Conservation (phyloP, 306 rosid genomes). For the Gillenia trifoliata region DNA sequence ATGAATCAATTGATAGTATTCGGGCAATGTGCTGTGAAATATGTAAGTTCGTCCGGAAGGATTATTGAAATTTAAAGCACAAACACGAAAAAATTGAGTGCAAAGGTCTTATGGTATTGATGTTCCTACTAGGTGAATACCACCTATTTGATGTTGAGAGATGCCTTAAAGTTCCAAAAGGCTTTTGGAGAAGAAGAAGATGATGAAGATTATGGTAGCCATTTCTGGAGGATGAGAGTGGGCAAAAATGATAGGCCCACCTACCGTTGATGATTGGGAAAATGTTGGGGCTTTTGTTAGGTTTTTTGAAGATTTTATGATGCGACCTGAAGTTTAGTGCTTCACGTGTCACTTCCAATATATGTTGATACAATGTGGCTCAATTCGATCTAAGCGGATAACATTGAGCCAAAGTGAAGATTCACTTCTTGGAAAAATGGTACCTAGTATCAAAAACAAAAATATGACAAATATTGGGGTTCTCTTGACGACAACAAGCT, state of each 20-base stretch:
- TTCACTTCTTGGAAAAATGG: not conserved
- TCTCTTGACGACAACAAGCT: not conserved
- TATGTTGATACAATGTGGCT: not conserved
- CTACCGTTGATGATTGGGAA: not conserved
- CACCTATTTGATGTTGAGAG: conserved; percentile 5
- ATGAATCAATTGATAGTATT: not conserved
- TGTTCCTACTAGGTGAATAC: not conserved
- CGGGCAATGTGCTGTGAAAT: not conserved
- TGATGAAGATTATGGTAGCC: not conserved
- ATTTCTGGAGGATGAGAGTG: not conserved
- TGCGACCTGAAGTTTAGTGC: not conserved
- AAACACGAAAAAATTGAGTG: not conserved
- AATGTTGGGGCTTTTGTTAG: not conserved
- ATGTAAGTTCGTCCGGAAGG: not conserved
- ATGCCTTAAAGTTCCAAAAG: not conserved
- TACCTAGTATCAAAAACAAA: not conserved
- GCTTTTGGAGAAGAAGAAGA: not conserved
- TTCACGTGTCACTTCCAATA: not conserved
- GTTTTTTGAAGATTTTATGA: conserved; percentile 9
- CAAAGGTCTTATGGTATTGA: not conserved
- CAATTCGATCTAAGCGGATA: not conserved
- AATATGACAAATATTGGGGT: not conserved
- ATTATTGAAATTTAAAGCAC: not conserved
- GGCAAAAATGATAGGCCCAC: conserved; percentile 1
- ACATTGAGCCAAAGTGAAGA: not conserved